These are phyloP conservation scores for Exophiala sp. DNA, from an alignment of 2,329 filamentous ascomycete species.

Conservation along the genomic window DNA sequence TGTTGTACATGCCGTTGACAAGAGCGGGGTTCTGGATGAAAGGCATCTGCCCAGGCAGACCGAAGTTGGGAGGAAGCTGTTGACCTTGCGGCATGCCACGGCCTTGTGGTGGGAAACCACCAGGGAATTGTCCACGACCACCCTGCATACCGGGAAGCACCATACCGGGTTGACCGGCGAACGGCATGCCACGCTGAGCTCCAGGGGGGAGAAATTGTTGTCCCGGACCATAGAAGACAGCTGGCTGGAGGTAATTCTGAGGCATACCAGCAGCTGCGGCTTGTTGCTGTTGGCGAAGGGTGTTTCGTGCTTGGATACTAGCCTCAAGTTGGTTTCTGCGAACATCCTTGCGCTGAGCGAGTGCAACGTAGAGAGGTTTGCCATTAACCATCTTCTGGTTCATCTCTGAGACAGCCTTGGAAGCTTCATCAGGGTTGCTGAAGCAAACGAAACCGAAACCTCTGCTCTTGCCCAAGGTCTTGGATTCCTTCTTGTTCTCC, in stretches of 20 bases:
- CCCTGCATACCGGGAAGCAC: slow-evolving; percentile 65
- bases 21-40: slow-evolving; percentile 58
- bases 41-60: slow-evolving; percentile 65
- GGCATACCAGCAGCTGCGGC: slow-evolving; percentile 85
- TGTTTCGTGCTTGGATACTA: slow-evolving; percentile 98
- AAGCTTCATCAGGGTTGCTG: slow-evolving; percentile 97
- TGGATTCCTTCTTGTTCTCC: slow-evolving; percentile 51
- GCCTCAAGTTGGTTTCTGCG: slow-evolving; percentile 98
- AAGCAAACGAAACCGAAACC: slow-evolving; percentile 99
- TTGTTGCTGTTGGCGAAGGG: slow-evolving; percentile 95
- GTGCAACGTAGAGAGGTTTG: slow-evolving; percentile 96
- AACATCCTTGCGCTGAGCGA: slow-evolving; percentile 98
- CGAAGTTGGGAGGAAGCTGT: slow-evolving; percentile 82
- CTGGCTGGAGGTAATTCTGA: slow-evolving; percentile 73
- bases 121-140: slow-evolving; percentile 78
- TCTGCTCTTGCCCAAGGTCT: slow-evolving; percentile 93
- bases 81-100: slow-evolving; percentile 76
- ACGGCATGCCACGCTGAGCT: slow-evolving; percentile 55
- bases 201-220: slow-evolving; percentile 40
- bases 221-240: slow-evolving; percentile 86
- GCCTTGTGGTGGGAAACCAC: slow-evolving; percentile 72
- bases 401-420: slow-evolving; percentile 98
- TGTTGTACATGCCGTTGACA: slow-evolving; percentile 65
- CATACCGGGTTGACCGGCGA: slow-evolving; percentile 51
- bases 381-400: slow-evolving; percentile 98